Evolutionary conservation across 192 early-diverging fungal species (phyloP).

Genomic region (Linnemannia schmuckeri): DNA sequence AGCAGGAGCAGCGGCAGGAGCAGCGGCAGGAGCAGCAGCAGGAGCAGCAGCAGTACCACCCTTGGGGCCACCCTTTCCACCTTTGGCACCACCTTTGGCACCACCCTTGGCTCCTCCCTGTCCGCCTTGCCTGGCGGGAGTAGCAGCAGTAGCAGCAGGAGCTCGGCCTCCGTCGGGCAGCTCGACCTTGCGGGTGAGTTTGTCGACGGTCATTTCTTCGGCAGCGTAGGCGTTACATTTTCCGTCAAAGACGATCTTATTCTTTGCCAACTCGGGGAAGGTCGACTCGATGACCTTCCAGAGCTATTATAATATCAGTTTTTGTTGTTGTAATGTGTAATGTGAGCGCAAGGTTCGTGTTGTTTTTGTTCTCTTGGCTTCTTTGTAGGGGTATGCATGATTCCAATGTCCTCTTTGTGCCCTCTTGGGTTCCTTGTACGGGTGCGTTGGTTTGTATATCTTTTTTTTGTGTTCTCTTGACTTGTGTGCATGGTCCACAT

Average conservation of each 20-base stretch:
- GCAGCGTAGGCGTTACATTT: constrained; percentile 34
- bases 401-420: too few relatives aligned
- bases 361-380: neutral
- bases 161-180: constrained; percentile 21
- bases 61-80: constrained; percentile 3
- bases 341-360: neutral
- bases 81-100: neutral
- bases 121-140: neutral
- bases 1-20: neutral
- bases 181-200: constrained; percentile 25
- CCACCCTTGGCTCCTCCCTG: neutral
- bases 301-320: constrained; percentile 4
- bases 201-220: constrained; percentile 18
- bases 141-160: neutral
- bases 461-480: too few relatives aligned
- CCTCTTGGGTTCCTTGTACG: too few relatives aligned
- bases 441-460: too few relatives aligned
- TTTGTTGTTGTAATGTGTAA: neutral
- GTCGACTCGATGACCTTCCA: constrained; percentile 37
- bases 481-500: neutral
- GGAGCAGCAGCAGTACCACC: neutral
- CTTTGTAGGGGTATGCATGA: too few relatives aligned
- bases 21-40: neutral
- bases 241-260: constrained; percentile 48
- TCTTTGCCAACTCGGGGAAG: constrained; percentile 32